A percentile compares a stretch with the other conserved stretches of the same genome.
Conservation (phyloP, 768 basidiomycete genomes). For the Podaxis rugospora region DNA sequence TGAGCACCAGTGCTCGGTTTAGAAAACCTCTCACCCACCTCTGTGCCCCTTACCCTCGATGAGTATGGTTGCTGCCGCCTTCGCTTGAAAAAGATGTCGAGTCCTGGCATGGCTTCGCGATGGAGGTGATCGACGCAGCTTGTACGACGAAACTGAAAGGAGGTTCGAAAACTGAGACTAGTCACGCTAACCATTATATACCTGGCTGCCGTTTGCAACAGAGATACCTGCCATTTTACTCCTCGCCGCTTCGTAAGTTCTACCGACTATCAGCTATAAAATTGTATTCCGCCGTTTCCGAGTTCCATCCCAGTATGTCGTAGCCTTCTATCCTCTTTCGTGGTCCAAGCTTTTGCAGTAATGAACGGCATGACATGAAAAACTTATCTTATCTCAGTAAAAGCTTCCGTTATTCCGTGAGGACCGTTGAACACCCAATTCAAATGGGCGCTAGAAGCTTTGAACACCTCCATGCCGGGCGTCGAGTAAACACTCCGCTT, state of each 20-base stretch:
- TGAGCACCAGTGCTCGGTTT: background rate
- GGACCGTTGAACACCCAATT: background rate
- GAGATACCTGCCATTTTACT: background rate
- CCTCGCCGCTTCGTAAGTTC: constrained; percentile 9
- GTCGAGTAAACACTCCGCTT: constrained; percentile 3
- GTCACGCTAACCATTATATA: background rate
- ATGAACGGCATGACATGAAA: background rate
- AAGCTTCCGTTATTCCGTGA: background rate
- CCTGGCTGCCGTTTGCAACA: background rate
- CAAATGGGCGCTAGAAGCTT: background rate
- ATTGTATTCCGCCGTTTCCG: constrained; percentile 1
- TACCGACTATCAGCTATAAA: background rate
- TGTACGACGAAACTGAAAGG: background rate
- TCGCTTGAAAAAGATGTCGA: background rate
- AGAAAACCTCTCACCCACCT: background rate
- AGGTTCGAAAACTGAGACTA: background rate
- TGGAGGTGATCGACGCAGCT: background rate
- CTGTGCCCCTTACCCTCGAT: background rate
- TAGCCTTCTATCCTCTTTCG: background rate
- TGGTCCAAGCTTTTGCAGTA: background rate
- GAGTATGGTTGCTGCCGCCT: background rate
- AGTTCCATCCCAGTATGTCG: background rate
- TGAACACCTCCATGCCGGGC: background rate
- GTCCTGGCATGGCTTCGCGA: background rate
- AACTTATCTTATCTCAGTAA: background rate